These are phyloP conservation scores for Clarireedia homoeocarpa DNA, from an alignment of 2,329 filamentous ascomycete species.

Conservation along the genomic window DNA sequence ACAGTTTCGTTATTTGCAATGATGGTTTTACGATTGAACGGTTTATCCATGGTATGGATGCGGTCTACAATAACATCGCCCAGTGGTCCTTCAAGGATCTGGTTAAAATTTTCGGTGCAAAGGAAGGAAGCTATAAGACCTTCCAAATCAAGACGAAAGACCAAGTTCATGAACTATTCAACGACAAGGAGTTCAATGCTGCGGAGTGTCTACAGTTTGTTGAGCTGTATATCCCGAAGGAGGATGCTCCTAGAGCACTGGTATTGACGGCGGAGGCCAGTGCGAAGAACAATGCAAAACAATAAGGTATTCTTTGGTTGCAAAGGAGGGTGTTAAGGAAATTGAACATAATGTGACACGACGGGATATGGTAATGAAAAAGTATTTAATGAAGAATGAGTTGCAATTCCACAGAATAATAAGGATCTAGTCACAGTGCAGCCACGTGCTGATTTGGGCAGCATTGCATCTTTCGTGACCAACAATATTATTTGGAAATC, in stretches of 20 bases:
- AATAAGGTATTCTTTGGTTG: conserved; percentile 5
- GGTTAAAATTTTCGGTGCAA: conserved; percentile 59
- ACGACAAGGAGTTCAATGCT: conserved; percentile 54
- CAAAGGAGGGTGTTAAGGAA: background rate
- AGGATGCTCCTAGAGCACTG: conserved; percentile 67
- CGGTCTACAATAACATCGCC: conserved; percentile 72
- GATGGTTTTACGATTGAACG: conserved; percentile 86
- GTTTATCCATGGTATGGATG: conserved; percentile 77
- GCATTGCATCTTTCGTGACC: no score
- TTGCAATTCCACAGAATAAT: background rate
- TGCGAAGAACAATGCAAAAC: conserved; percentile 55
- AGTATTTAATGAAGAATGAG: background rate
- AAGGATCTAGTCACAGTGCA: no score
- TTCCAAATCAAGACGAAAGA: conserved; percentile 62
- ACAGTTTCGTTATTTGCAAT: conserved; percentile 74
- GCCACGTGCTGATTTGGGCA: no score
- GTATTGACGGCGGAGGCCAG: conserved; percentile 64
- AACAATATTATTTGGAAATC: no score
- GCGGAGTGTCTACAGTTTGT: conserved; percentile 58
- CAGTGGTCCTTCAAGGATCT: conserved; percentile 67
- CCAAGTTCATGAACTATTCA: conserved; percentile 58
- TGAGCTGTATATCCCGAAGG: conserved; percentile 71
- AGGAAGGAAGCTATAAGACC: conserved; percentile 48
- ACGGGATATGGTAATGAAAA: background rate
- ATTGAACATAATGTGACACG: background rate